These are phyloP conservation scores for Salvia rosmarinus DNA, from an alignment of 257 asterid genomes.

Conservation along the genomic window DNA sequence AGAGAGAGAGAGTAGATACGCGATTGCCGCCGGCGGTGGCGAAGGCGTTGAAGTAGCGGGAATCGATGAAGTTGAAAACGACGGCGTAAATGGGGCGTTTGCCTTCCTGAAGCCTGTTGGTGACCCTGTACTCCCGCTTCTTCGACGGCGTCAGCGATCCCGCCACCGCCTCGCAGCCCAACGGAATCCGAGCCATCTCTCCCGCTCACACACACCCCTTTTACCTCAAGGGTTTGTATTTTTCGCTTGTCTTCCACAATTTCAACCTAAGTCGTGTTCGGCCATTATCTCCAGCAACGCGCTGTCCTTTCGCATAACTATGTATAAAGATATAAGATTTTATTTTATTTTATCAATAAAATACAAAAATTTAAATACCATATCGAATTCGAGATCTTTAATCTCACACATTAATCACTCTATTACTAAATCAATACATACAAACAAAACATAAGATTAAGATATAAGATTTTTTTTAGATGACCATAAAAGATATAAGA, in stretches of 20 bases:
- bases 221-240: slow-evolving; percentile 20
- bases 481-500: no score
- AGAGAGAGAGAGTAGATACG: slow-evolving; percentile 37
- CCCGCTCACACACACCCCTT: background rate
- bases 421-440: no score
- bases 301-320: no score
- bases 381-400: no score
- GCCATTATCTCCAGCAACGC: no score
- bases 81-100: slow-evolving; percentile 93
- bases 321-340: no score
- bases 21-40: slow-evolving; percentile 98
- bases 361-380: no score
- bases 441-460: no score
- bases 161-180: slow-evolving; percentile 86
- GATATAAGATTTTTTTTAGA: no score
- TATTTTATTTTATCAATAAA: no score
- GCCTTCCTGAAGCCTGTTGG: slow-evolving; percentile 93
- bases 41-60: slow-evolving; percentile 81
- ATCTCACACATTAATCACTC: no score
- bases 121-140: slow-evolving; percentile 83
- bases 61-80: slow-evolving; percentile 89
- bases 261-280: no score
- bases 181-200: slow-evolving; percentile 62
- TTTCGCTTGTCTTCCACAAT: background rate
- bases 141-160: slow-evolving; percentile 74